Conservation (phyloP, 768 basidiomycete genomes). For the Cantharellus cinnabarinus region DNA sequence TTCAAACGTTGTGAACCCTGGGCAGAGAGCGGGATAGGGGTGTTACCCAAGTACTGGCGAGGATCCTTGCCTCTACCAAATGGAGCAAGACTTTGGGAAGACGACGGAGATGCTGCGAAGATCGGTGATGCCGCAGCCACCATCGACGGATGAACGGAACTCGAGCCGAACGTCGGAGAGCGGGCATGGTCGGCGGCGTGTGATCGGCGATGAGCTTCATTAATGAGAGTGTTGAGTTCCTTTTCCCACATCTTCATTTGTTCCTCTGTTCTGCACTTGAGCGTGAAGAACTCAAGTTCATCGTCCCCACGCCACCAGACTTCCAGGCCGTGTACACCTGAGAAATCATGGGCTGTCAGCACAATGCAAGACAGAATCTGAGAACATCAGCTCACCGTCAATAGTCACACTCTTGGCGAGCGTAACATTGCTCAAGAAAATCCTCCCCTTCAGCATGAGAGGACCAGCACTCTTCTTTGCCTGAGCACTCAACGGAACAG, state of each 20-base stretch:
- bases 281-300: constrained; percentile 80
- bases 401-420: constrained; percentile 49
- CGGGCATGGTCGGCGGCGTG: background rate
- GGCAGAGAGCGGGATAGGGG: background rate
- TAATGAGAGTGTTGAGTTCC: constrained; percentile 53
- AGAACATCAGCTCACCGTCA: constrained; percentile 19
- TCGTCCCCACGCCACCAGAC: constrained; percentile 94
- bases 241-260: constrained; percentile 85
- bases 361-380: constrained; percentile 1
- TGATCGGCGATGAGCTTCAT: background rate
- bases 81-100: background rate
- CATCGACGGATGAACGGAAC: background rate
- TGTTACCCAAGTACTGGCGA: background rate
- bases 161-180: background rate
- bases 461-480: constrained; percentile 59
- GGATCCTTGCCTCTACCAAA: background rate
- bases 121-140: background rate
- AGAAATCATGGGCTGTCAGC: background rate
- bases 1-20: background rate
- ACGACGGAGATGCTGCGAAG: background rate
- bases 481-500: constrained; percentile 15
- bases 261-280: constrained; percentile 83
- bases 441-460: constrained; percentile 82
- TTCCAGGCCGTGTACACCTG: constrained; percentile 50
- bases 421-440: constrained; percentile 91